A percentile compares a stretch with the other conserved stretches of the same genome.
Evolutionary conservation across 116 monocot genomes (phyloP).

Genomic region (Zostera marina): DNA sequence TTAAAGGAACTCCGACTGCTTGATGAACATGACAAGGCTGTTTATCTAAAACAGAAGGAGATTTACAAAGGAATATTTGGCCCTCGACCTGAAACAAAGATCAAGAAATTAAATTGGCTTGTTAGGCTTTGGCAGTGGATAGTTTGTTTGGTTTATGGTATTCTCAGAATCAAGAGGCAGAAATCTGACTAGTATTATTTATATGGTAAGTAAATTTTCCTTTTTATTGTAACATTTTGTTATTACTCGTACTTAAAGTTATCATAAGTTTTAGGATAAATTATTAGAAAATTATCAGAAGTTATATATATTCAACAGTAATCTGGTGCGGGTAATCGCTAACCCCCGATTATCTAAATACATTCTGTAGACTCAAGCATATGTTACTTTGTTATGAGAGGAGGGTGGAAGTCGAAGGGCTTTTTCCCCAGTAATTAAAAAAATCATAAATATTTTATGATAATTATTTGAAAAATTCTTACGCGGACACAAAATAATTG

Average conservation of each 20-base stretch:
- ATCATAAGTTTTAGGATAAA: not conserved
- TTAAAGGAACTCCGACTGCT: slow-evolving; percentile 44
- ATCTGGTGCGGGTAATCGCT: no score
- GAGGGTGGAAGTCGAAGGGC: no score
- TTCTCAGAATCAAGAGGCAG: slow-evolving; percentile 27
- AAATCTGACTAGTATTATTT: slow-evolving; percentile 41
- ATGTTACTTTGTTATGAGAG: no score
- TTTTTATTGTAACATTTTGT: not conserved
- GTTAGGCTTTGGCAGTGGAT: slow-evolving; percentile 57
- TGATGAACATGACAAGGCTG: slow-evolving; percentile 69
- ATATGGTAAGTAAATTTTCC: slow-evolving; percentile 2
- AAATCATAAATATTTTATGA: no score
- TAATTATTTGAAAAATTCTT: no score
- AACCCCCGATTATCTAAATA: no score
- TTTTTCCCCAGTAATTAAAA: no score
- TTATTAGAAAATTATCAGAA: no score
- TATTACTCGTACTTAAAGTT: no score
- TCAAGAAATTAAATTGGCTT: slow-evolving; percentile 18
- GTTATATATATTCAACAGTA: no score
- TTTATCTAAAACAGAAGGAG: slow-evolving; percentile 93
- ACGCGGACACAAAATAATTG: no score
- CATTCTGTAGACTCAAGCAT: no score
- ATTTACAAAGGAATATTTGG: slow-evolving; percentile 93
- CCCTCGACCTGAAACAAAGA: slow-evolving; percentile 52
- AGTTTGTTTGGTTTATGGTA: slow-evolving; percentile 16